Percentiles rank a stretch among this genome's conserved stretches.
phyloP scores from a whole-genome alignment of 2,329 filamentous ascomycete species.

The Huntiella savannae region DNA sequence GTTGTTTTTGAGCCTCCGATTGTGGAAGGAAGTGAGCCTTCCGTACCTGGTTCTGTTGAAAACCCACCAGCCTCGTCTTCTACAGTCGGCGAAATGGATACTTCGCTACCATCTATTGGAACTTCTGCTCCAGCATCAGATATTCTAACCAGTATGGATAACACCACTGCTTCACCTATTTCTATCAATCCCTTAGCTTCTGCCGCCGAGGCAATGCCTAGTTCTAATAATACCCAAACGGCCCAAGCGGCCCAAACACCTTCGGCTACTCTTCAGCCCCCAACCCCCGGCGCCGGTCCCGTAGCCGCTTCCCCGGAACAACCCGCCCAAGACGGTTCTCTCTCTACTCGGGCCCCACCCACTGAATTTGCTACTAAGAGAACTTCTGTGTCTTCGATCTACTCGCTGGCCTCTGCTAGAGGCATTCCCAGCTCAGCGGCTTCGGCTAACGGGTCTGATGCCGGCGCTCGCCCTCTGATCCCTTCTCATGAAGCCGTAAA shows the following conservation, averaged over 20 bases:
- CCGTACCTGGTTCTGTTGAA: no score
- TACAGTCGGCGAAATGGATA: no score
- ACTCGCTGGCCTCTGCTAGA: slow-evolving; percentile 46
- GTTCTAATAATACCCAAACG: slow-evolving; percentile 10
- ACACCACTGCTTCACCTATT: neutral
- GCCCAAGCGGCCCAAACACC: slow-evolving; percentile 24
- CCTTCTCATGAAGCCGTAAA: slow-evolving; percentile 11
- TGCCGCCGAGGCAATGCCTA: neutral
- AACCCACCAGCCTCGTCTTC: no score
- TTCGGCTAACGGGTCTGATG: slow-evolving; percentile 35
- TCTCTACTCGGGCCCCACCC: slow-evolving; percentile 27
- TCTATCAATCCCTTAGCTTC: slow-evolving; percentile 1
- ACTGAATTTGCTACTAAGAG: slow-evolving; percentile 40
- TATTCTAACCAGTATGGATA: slow-evolving; percentile 1
- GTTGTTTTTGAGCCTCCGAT: neutral
- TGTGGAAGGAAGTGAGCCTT: no score
- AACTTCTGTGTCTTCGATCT: slow-evolving; percentile 53
- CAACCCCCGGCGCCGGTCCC: slow-evolving; percentile 18
- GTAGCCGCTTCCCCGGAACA: slow-evolving; percentile 9
- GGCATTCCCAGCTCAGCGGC: slow-evolving; percentile 31
- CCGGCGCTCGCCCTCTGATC: slow-evolving; percentile 14
- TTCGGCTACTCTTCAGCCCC: slow-evolving; percentile 18
- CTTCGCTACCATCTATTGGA: no score
- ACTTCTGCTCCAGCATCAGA: neutral
- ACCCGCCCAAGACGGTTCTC: slow-evolving; percentile 14